A percentile compares a stretch with the other conserved stretches of the same genome.
Evolutionary conservation across 495 filamentous ascomycete species (phyloP).

Genomic region (Rusavskia elegans): DNA sequence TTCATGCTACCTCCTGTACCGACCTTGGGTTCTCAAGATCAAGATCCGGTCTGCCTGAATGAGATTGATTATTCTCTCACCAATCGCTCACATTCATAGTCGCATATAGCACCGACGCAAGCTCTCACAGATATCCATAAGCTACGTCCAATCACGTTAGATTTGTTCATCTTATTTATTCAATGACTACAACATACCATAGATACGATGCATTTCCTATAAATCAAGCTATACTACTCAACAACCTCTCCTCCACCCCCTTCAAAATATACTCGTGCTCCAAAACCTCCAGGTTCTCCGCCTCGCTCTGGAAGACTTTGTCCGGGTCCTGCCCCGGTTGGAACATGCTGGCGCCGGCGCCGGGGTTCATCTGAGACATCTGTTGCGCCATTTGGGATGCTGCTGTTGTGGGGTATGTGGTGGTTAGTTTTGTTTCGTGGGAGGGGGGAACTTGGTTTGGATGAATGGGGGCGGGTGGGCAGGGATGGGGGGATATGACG

Average conservation of each 20-base stretch:
- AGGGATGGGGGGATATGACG: neutral
- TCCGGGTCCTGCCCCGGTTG: slow-evolving; percentile 89
- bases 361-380: slow-evolving; percentile 69
- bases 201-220: neutral
- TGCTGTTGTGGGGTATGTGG: slow-evolving; percentile 29
- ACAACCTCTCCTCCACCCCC: slow-evolving; percentile 68
- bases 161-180: no score
- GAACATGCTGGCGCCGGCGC: slow-evolving; percentile 55
- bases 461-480: neutral
- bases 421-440: no score
- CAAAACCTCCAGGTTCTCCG: slow-evolving; percentile 86
- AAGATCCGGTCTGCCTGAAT: no score
- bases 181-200: no score
- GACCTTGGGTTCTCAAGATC: no score
- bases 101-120: no score
- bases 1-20: no score
- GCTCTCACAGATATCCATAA: no score
- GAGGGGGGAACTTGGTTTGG: neutral
- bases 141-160: no score
- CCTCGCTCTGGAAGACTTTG: slow-evolving; percentile 80
- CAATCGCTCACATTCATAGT: no score
- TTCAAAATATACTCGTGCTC: slow-evolving; percentile 85
- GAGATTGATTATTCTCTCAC: no score
- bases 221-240: slow-evolving; percentile 19
- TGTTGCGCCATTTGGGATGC: slow-evolving; percentile 91